phyloP scores from a whole-genome alignment of 768 basidiomycete species.

The Mycena galericulata region DNA sequence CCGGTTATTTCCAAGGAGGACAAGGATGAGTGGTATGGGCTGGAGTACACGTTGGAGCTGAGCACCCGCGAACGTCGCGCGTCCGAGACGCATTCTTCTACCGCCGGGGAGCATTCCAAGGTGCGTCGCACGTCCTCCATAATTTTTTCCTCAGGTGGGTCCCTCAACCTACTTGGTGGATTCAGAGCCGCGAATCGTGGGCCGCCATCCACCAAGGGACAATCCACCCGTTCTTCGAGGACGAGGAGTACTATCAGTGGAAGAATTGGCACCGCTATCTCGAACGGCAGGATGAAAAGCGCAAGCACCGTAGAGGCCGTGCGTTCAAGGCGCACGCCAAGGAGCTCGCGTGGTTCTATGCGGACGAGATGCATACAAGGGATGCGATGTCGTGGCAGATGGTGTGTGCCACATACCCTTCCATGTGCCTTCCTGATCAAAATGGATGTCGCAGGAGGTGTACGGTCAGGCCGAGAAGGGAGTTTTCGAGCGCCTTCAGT shows the following conservation, averaged over 20 bases:
- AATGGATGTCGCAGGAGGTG: slow-evolving; percentile 41
- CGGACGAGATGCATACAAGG: slow-evolving; percentile 50
- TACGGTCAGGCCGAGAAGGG: slow-evolving; percentile 45
- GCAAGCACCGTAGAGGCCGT: slow-evolving; percentile 44
- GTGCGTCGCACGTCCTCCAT: slow-evolving; percentile 32
- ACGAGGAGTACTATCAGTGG: slow-evolving; percentile 58
- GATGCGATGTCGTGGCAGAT: slow-evolving; percentile 52
- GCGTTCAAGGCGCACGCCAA: slow-evolving; percentile 48
- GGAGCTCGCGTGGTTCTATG: slow-evolving; percentile 49
- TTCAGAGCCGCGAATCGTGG: slow-evolving; percentile 60
- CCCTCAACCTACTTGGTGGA: not conserved
- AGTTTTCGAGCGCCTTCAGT: slow-evolving; percentile 44
- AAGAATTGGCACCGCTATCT: slow-evolving; percentile 59
- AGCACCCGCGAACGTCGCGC: slow-evolving; percentile 52
- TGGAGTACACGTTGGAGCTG: slow-evolving; percentile 57
- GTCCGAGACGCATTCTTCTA: slow-evolving; percentile 43
- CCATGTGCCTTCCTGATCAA: not conserved
- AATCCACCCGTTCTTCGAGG: slow-evolving; percentile 52
- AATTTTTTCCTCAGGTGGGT: not conserved
- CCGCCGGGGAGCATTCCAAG: slow-evolving; percentile 55
- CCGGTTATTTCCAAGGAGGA: slow-evolving; percentile 32
- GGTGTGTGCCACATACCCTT: slow-evolving; percentile 25
- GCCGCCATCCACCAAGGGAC: slow-evolving; percentile 53
- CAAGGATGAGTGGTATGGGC: slow-evolving; percentile 55
- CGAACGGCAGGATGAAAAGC: slow-evolving; percentile 51